Conservation (phyloP, 1,284 basidiomycete genomes). For the Uromyces viciae-fabae region DNA sequence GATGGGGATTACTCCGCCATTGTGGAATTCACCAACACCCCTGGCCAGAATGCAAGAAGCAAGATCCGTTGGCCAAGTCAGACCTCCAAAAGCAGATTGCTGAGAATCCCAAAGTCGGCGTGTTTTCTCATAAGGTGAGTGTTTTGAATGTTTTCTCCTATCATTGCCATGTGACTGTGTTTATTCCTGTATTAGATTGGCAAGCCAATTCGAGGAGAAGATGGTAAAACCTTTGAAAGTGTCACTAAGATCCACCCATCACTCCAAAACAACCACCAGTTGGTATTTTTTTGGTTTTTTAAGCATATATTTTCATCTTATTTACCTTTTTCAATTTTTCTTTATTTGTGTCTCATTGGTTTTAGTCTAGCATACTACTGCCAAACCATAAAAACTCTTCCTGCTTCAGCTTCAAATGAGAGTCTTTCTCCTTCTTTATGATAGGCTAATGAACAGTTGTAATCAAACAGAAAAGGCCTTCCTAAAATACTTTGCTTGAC, state of each 20-base stretch:
- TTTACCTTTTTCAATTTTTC: no score
- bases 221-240: not conserved
- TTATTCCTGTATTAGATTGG: not conserved
- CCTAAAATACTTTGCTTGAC: not conserved
- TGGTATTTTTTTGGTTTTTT: no score
- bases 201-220: not conserved
- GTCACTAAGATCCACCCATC: not conserved
- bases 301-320: no score
- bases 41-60: not conserved
- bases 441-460: not conserved
- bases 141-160: not conserved
- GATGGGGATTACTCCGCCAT: slow-evolving; percentile 1
- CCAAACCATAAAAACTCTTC: no score
- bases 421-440: not conserved
- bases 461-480: not conserved
- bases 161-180: not conserved
- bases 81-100: not conserved
- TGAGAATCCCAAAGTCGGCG: not conserved
- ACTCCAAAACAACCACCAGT: not conserved
- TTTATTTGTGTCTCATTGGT: no score
- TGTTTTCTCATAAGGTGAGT: not conserved
- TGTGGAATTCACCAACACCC: not conserved
- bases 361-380: no score
- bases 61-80: not conserved
- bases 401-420: not conserved